Evolutionary conservation across 768 basidiomycete genomes (phyloP).

Genomic region (Rhizopogon salebrosus): DNA sequence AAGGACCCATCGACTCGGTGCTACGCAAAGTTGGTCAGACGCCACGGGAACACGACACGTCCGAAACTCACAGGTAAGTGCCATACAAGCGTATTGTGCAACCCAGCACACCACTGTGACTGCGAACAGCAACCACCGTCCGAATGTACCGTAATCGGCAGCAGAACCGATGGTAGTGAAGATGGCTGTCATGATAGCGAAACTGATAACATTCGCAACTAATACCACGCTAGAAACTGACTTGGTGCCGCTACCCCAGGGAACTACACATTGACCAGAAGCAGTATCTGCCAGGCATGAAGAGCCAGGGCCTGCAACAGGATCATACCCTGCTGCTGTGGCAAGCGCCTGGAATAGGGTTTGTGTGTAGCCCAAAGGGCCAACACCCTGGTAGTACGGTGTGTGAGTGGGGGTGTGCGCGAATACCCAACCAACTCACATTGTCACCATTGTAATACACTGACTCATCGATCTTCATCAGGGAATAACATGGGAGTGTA

Average conservation of each 20-base stretch:
- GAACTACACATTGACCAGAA: constrained; percentile 73
- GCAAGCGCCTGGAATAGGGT: constrained; percentile 73
- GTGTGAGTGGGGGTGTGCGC: not conserved
- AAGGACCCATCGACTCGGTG: constrained; percentile 62
- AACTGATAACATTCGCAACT: constrained; percentile 70
- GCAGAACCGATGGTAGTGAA: constrained; percentile 70
- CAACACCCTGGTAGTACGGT: constrained; percentile 48
- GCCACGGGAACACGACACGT: not conserved
- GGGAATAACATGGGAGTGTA: not conserved
- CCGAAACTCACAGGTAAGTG: constrained; percentile 52
- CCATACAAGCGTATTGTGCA: constrained; percentile 73
- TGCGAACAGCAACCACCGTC: constrained; percentile 71
- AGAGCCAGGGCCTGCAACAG: constrained; percentile 61
- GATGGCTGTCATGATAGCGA: constrained; percentile 74
- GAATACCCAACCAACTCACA: constrained; percentile 30
- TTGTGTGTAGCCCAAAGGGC: constrained; percentile 63
- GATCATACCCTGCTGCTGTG: constrained; percentile 70
- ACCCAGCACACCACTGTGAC: constrained; percentile 76
- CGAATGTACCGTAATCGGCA: constrained; percentile 43
- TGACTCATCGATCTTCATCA: constrained; percentile 18
- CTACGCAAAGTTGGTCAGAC: constrained; percentile 26
- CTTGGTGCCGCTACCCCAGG: constrained; percentile 72
- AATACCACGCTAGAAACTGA: constrained; percentile 73
- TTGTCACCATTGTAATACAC: constrained; percentile 84
- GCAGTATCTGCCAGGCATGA: constrained; percentile 52